Evolutionary conservation across 202 grass and related monocot genomes (phyloP).

Genomic region (Miscanthus sacchariflorus): DNA sequence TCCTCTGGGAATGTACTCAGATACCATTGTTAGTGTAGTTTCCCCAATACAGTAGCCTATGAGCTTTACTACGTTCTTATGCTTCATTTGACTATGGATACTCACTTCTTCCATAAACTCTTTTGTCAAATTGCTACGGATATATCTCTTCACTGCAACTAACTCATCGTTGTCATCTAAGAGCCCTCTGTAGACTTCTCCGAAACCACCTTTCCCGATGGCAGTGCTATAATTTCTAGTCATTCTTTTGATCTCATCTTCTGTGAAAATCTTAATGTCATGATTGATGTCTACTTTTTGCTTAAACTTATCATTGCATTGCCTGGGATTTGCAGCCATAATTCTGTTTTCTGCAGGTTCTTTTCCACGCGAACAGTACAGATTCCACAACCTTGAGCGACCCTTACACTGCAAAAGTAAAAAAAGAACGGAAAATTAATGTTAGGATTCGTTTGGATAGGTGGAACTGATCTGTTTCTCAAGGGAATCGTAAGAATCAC

Average conservation of each 20-base stretch:
- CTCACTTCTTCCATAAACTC: constrained; percentile 31
- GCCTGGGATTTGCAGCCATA: background rate
- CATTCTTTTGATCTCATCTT: constrained; percentile 26
- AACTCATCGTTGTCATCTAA: background rate
- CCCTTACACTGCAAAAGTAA: too few relatives aligned
- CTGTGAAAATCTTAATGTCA: background rate
- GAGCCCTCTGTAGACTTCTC: background rate
- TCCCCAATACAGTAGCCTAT: background rate
- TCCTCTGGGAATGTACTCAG: constrained; percentile 4
- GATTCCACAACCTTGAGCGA: background rate
- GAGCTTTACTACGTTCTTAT: background rate
- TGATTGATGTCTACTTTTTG: background rate
- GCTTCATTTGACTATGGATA: constrained; percentile 7
- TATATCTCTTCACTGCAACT: constrained; percentile 47
- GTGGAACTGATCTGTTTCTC: too few relatives aligned
- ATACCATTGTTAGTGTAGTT: background rate
- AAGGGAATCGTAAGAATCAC: too few relatives aligned
- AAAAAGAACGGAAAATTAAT: too few relatives aligned
- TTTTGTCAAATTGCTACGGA: background rate
- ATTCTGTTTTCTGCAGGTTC: background rate
- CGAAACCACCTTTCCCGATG: constrained; percentile 37
- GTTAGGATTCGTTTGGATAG: too few relatives aligned
- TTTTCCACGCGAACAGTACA: background rate
- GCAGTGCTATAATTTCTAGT: constrained; percentile 19
- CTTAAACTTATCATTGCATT: too few relatives aligned